A percentile compares a stretch with the other conserved stretches of the same genome.
Evolutionary conservation across 2,329 filamentous ascomycete genomes (phyloP).

Genomic region (Xylaria sp.): DNA sequence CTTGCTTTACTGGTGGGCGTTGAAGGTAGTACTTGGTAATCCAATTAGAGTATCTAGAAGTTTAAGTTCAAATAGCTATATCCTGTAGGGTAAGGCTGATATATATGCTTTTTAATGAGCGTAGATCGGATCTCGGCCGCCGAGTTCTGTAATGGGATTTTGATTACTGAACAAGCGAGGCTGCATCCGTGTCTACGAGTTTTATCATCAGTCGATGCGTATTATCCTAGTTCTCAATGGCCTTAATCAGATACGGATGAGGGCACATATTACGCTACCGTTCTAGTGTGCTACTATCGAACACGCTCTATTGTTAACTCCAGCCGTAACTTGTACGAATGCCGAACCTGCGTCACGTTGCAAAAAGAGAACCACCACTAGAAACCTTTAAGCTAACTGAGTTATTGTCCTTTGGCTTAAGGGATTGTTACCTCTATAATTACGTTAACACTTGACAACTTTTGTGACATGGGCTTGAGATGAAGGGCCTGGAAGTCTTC

Average conservation of each 20-base stretch:
- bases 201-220: neutral
- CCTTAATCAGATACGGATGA: conserved; percentile 63
- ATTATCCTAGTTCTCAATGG: neutral
- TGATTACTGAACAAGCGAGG: conserved; percentile 10
- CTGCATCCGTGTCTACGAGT: neutral
- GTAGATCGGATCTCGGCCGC: too few relatives aligned
- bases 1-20: too few relatives aligned
- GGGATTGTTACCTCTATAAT: conserved; percentile 53
- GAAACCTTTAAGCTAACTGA: conserved; percentile 57
- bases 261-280: conserved; percentile 62
- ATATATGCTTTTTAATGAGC: too few relatives aligned
- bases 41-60: too few relatives aligned
- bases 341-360: conserved; percentile 60
- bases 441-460: conserved; percentile 23
- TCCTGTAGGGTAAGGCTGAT: too few relatives aligned
- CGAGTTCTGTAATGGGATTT: conserved; percentile 46
- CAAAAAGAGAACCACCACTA: conserved; percentile 60
- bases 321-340: conserved; percentile 60
- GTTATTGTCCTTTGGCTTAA: conserved; percentile 54
- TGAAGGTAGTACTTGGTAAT: too few relatives aligned
- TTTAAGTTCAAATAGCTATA: too few relatives aligned
- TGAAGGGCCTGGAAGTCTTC: too few relatives aligned
- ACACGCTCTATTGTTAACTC: conserved; percentile 67
- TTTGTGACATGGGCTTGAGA: too few relatives aligned
- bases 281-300: conserved; percentile 60